A percentile compares a stretch with the other conserved stretches of the same genome.
phyloP scores from a whole-genome alignment of 495 filamentous ascomycete genomes.

The Aspergillus coremiiformis region DNA sequence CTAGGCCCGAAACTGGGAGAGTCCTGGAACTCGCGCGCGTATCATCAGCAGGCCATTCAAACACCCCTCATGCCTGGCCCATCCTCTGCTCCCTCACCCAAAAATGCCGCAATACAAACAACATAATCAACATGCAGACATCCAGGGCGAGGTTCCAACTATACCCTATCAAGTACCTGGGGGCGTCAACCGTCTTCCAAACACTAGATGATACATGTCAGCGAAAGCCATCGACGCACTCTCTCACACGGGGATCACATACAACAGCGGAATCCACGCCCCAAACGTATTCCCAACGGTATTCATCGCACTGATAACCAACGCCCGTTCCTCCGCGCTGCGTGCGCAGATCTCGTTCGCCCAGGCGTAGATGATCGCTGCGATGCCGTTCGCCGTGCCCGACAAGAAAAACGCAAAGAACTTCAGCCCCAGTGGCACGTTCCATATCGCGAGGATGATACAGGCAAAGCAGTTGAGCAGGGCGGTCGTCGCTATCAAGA shows the following conservation, averaged over 20 bases:
- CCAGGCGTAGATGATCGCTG: conserved; percentile 33
- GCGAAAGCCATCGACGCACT: background rate
- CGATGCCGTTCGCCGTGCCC: conserved; percentile 22
- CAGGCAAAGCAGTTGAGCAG: conserved; percentile 29
- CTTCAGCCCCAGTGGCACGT: conserved; percentile 37
- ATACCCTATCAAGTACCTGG: conserved; percentile 22
- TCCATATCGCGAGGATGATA: conserved; percentile 42
- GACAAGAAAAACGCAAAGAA: conserved; percentile 40
- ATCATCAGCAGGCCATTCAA: too few relatives aligned
- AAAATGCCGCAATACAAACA: conserved; percentile 17
- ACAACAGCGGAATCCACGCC: conserved; percentile 24
- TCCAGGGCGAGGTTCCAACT: conserved; percentile 24
- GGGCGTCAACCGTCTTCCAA: conserved; percentile 25
- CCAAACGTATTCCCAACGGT: conserved; percentile 42
- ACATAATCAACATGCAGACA: conserved; percentile 23
- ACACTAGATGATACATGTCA: conserved; percentile 12
- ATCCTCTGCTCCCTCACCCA: conserved; percentile 18
- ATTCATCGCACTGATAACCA: conserved; percentile 49
- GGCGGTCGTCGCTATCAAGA: conserved; percentile 33
- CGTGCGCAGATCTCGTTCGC: conserved; percentile 49
- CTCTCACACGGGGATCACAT: background rate
- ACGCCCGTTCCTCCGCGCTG: conserved; percentile 49
- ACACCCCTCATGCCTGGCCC: background rate
- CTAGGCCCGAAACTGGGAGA: too few relatives aligned
- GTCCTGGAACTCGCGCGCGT: too few relatives aligned